A percentile compares a stretch with the other conserved stretches of the same genome.
These are phyloP conservation scores for Aspergillus eucalypticola DNA, from an alignment of 2,329 filamentous ascomycete species.

Conservation along the genomic window DNA sequence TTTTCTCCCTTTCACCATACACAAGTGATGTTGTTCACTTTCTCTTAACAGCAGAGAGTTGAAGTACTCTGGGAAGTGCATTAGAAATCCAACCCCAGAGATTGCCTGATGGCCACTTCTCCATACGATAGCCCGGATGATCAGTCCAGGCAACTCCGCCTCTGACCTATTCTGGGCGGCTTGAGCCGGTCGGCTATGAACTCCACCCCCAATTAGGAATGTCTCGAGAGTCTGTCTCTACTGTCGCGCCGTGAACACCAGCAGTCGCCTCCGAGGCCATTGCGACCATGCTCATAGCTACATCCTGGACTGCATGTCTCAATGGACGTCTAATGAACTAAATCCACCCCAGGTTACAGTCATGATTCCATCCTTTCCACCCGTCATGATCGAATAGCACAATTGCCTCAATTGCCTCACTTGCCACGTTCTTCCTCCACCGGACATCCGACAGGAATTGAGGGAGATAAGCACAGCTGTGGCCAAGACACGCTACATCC, in stretches of 20 bases:
- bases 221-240: neutral
- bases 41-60: neutral
- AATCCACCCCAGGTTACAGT: neutral
- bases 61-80: neutral
- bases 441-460: neutral
- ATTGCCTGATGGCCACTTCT: neutral
- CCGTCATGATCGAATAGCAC: neutral
- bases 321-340: neutral
- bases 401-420: slow-evolving; percentile 2
- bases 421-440: neutral
- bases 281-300: neutral
- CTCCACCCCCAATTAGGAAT: neutral
- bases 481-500: neutral
- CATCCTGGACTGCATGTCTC: neutral
- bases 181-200: slow-evolving; percentile 1
- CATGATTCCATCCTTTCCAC: neutral
- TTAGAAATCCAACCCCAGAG: neutral
- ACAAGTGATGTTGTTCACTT: neutral
- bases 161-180: neutral
- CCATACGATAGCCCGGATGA: neutral
- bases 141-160: neutral
- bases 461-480: neutral
- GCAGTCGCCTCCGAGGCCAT: neutral
- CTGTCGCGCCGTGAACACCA: neutral
- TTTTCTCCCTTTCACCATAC: neutral